A percentile compares a stretch with the other conserved stretches of the same genome.
Conservation (phyloP, 768 basidiomycete species). For the Lentinula detonsa region DNA sequence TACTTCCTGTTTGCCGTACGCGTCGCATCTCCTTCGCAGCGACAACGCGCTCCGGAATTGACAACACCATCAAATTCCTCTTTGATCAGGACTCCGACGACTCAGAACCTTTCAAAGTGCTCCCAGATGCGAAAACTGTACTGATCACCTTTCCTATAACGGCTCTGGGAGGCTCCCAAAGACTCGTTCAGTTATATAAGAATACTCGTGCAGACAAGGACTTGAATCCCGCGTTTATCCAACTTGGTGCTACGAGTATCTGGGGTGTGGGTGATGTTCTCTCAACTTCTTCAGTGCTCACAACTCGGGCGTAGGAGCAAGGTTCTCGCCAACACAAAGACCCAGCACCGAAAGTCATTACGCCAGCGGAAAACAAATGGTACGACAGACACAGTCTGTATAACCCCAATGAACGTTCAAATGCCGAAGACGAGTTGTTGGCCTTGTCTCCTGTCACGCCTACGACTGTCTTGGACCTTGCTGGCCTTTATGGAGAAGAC, state of each 20-base stretch:
- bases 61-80: slow-evolving; percentile 44
- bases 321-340: slow-evolving; percentile 10
- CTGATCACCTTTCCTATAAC: slow-evolving; percentile 53
- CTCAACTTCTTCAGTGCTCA: too few species aligned
- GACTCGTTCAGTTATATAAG: slow-evolving; percentile 40
- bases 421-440: slow-evolving; percentile 52
- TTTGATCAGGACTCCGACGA: slow-evolving; percentile 49
- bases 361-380: slow-evolving; percentile 26
- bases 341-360: slow-evolving; percentile 8
- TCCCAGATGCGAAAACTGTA: slow-evolving; percentile 50
- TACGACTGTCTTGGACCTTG: slow-evolving; percentile 55
- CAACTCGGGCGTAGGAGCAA: neutral
- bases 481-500: slow-evolving; percentile 57
- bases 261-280: slow-evolving; percentile 43
- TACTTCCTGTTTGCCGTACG: slow-evolving; percentile 44
- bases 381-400: slow-evolving; percentile 48
- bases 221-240: slow-evolving; percentile 39
- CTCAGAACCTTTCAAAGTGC: slow-evolving; percentile 30
- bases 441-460: slow-evolving; percentile 28
- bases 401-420: slow-evolving; percentile 35
- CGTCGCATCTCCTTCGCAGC: slow-evolving; percentile 38
- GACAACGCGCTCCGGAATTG: slow-evolving; percentile 48
- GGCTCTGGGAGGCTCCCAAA: slow-evolving; percentile 36
- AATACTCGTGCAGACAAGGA: slow-evolving; percentile 21
- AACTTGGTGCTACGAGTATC: slow-evolving; percentile 55